Evolutionary conservation across 768 basidiomycete species (phyloP).

Genomic region (Amanita fuliginea): DNA sequence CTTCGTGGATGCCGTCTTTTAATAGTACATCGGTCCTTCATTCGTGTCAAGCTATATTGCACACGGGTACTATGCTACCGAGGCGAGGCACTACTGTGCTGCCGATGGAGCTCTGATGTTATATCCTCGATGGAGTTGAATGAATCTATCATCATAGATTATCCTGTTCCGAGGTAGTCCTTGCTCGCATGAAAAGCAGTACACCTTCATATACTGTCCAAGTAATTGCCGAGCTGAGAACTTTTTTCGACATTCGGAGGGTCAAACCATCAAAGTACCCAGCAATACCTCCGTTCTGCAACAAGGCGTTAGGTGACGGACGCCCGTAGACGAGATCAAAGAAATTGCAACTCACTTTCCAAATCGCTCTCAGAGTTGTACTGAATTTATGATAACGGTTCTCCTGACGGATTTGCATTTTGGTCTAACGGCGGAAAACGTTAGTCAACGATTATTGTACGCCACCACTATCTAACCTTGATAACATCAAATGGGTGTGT

Average conservation of each 20-base stretch:
- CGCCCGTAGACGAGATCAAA: not conserved
- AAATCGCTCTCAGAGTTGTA: slow-evolving; percentile 55
- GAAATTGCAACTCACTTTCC: slow-evolving; percentile 37
- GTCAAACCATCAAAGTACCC: slow-evolving; percentile 87
- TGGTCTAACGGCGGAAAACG: slow-evolving; percentile 42
- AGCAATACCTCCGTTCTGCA: slow-evolving; percentile 62
- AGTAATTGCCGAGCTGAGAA: slow-evolving; percentile 79
- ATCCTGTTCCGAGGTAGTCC: not conserved
- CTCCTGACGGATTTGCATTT: slow-evolving; percentile 83
- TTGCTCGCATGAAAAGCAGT: slow-evolving; percentile 45
- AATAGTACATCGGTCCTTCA: no score
- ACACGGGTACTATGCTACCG: not conserved
- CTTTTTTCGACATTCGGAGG: slow-evolving; percentile 76
- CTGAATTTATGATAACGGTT: slow-evolving; percentile 62
- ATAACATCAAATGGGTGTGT: slow-evolving; percentile 94
- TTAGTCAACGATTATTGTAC: not conserved
- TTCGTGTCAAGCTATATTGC: not conserved
- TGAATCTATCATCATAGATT: not conserved
- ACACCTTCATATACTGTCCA: slow-evolving; percentile 88
- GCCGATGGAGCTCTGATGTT: no score
- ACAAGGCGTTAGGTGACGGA: not conserved
- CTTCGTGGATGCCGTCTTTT: no score
- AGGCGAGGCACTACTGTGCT: no score
- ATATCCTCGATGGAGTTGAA: no score
- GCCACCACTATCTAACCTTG: slow-evolving; percentile 51